Evolutionary conservation across 176 grass and related monocot genomes (phyloP), one percentile per base, ranked within the genome.

Genomic region (Oryza coarctata): DNA sequence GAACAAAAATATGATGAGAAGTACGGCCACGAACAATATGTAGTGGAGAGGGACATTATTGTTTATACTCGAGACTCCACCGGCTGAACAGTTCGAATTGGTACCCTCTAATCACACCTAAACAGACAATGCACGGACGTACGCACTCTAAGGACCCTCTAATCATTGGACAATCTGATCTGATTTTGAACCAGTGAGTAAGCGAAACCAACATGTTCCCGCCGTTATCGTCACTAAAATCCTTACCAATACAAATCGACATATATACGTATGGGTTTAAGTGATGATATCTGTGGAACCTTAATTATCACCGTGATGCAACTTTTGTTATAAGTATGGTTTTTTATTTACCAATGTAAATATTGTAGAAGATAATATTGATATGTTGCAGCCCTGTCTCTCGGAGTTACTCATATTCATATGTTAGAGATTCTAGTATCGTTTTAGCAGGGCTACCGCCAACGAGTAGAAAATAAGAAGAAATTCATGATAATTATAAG

Each of bases 121-220:
- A 85, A 41, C 82, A 39, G 30, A 65, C 82, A 76, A 76, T 33
- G 33, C 30, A 31, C 15, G 44, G 67, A 29, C 33, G 73, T 71
- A 75, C 50, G 25, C 63, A 52, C 52, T 11, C 8, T 63, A 67
- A 6, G 17, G 77, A 52, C 30, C 34, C 35, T 28, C 5, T 71
- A 71, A 76, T 76, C 22, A 77, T 82, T 78, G 29, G 38, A 67
- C 60, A 71, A 57, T 35, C 68, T 20, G 69, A 31, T 83, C 6
- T 36, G 71, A 63, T 61, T 82, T 75, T 14, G 43, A 14, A 22
- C 5, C 22, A 76, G 43, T 52, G 27, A 31, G 0, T 27, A 50
- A 75, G 74, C 17, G 15, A 76, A 39, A 12, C 50, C 50, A 70
- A 39, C 3, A 63, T 33, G 11, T 63, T 9, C 64, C 30, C 12